A percentile compares a stretch with the other conserved stretches of the same genome.
phyloP scores from a whole-genome alignment of 2,329 filamentous ascomycete genomes.

The Scedosporium dehoogii region DNA sequence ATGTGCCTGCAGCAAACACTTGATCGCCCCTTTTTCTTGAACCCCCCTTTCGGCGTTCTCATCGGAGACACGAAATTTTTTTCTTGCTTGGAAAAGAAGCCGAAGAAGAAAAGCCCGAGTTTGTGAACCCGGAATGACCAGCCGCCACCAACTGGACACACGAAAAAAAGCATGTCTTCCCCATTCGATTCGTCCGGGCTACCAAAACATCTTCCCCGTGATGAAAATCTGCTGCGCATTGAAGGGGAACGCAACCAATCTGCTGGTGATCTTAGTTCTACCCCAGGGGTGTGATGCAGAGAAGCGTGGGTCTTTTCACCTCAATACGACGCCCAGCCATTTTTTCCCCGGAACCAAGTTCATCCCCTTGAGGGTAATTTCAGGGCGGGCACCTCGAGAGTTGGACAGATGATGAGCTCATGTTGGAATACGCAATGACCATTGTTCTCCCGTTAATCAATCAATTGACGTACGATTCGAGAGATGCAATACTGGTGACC shows the following conservation, averaged over 20 bases:
- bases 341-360: neutral
- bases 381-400: neutral
- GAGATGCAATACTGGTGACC: no score
- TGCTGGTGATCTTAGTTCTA: neutral
- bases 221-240: constrained; percentile 5
- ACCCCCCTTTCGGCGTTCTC: neutral
- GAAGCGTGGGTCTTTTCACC: neutral
- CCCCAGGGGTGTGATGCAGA: neutral
- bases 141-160: neutral
- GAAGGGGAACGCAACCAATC: neutral
- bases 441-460: no score
- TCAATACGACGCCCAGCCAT: neutral
- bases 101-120: no score
- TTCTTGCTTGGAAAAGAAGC: neutral
- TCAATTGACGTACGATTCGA: no score
- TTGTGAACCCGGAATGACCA: neutral
- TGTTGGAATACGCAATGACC: no score
- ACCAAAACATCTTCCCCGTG: constrained; percentile 4
- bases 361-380: neutral
- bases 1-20: no score
- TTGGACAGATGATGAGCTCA: no score
- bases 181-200: constrained; percentile 5
- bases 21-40: neutral
- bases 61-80: neutral
- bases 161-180: neutral